These are phyloP conservation scores for Dactylellina parvicollis DNA, from an alignment of 2,329 filamentous ascomycete species.

Conservation along the genomic window DNA sequence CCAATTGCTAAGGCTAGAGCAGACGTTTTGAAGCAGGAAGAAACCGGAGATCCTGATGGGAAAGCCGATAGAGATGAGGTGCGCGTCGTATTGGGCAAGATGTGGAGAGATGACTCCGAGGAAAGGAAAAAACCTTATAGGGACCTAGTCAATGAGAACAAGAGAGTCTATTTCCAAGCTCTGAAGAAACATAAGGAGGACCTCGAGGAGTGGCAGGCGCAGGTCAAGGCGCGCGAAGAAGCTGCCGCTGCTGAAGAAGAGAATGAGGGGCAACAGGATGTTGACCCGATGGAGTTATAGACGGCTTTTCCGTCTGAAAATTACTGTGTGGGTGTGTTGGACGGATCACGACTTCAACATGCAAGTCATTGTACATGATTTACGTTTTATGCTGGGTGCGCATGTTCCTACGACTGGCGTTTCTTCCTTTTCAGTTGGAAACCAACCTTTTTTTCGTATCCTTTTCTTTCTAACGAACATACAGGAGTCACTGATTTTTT, in stretches of 20 bases:
- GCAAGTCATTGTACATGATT: no score
- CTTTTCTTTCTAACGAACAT: neutral
- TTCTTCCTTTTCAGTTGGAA: no score
- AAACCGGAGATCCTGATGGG: conserved; percentile 73
- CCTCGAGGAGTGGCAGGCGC: conserved; percentile 76
- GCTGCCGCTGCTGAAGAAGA: neutral
- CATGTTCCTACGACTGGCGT: no score
- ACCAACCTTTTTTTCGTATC: no score
- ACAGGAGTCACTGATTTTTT: neutral
- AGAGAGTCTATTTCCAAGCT: conserved; percentile 70
- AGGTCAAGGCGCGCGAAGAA: conserved; percentile 67
- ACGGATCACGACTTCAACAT: no score
- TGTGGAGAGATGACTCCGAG: conserved; percentile 82
- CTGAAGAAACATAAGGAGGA: conserved; percentile 70
- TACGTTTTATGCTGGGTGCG: no score
- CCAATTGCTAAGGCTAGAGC: conserved; percentile 71
- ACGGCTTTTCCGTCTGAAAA: no score
- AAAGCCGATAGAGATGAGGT: conserved; percentile 78
- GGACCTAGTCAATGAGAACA: conserved; percentile 76
- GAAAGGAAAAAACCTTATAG: conserved; percentile 81
- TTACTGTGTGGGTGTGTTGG: no score
- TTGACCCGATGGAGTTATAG: no score
- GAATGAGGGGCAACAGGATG: neutral
- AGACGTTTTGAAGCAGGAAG: conserved; percentile 73
- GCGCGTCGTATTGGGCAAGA: conserved; percentile 82